Conservation (phyloP, 805 yeast genomes). For the Pichia manshurica region DNA sequence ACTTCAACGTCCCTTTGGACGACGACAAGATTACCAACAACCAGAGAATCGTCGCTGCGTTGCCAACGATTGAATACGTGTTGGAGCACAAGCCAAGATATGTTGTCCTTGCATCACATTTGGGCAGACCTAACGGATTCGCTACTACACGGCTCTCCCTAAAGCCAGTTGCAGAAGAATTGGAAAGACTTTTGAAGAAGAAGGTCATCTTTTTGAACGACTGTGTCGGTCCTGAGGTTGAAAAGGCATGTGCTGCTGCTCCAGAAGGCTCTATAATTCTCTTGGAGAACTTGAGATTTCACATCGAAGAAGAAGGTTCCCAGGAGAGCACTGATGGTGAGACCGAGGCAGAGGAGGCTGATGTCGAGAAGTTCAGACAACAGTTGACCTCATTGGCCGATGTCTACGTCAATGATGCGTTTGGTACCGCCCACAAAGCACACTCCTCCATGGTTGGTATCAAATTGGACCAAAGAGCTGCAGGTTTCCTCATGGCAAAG, state of each 20-base stretch:
- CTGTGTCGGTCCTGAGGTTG: conserved; percentile 90
- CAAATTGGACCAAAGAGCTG: conserved; percentile 91
- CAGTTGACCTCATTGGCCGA: conserved; percentile 91
- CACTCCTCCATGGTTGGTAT: conserved; percentile 99
- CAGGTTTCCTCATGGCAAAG: conserved; percentile 98
- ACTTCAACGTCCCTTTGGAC: conserved; percentile 91
- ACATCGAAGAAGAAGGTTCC: conserved; percentile 93
- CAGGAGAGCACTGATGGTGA: conserved; percentile 83
- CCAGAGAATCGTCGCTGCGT: conserved; percentile 98
- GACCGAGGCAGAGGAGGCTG: conserved; percentile 84
- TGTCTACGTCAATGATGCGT: conserved; percentile 96
- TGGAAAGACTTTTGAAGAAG: conserved; percentile 67
- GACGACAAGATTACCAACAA: conserved; percentile 97
- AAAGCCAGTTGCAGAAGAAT: conserved; percentile 89
- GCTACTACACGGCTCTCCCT: conserved; percentile 78
- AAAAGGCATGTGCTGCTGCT: conserved; percentile 68
- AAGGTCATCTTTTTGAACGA: conserved; percentile 79
- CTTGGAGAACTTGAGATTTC: conserved; percentile 97
- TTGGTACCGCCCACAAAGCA: conserved; percentile 99
- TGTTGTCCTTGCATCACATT: conserved; percentile 89
- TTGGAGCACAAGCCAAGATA: conserved; percentile 87
- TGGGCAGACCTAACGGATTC: conserved; percentile 99
- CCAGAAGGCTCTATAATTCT: conserved; percentile 77
- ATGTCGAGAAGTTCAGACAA: conserved; percentile 81
- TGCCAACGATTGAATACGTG: conserved; percentile 96